phyloP scores from a whole-genome alignment of 305 asterid species.

The Fraxinus sp. region DNA sequence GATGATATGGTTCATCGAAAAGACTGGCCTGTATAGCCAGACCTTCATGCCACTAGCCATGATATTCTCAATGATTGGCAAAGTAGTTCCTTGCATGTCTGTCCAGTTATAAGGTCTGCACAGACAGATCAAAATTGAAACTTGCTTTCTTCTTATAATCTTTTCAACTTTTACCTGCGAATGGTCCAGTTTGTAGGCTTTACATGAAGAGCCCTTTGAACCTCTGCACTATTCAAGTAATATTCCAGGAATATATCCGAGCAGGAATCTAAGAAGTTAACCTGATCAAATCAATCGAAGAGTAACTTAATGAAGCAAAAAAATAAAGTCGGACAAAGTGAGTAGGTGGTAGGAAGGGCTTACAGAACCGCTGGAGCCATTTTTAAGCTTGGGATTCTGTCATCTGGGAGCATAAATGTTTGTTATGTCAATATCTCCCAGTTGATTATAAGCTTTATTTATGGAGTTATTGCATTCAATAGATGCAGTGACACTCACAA shows the following conservation, averaged over 20 bases:
- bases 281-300: conserved; percentile 12
- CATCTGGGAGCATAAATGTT: conserved; percentile 40
- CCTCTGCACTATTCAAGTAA: conserved; percentile 31
- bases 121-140: not conserved
- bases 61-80: conserved; percentile 32
- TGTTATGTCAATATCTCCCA: conserved; percentile 22
- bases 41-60: conserved; percentile 34
- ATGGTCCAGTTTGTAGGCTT: conserved; percentile 27
- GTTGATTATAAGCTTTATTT: not conserved
- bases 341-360: not conserved
- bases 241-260: conserved; percentile 18
- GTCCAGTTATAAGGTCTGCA: conserved; percentile 22
- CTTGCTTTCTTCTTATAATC: not conserved
- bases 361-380: conserved; percentile 29
- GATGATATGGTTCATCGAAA: not conserved
- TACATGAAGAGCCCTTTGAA: conserved; percentile 37
- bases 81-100: conserved; percentile 29
- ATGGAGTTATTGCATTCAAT: not conserved
- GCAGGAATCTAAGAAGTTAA: conserved; percentile 31
- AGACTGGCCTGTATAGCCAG: conserved; percentile 35
- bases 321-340: not conserved
- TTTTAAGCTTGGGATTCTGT: conserved; percentile 22
- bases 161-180: conserved; percentile 21
- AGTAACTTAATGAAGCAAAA: not conserved
- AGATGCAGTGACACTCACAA: not conserved